A percentile compares a stretch with the other conserved stretches of the same genome.
Conservation (phyloP, 108 stramenopile genomes). For the Cyclotella distinguenda region DNA sequence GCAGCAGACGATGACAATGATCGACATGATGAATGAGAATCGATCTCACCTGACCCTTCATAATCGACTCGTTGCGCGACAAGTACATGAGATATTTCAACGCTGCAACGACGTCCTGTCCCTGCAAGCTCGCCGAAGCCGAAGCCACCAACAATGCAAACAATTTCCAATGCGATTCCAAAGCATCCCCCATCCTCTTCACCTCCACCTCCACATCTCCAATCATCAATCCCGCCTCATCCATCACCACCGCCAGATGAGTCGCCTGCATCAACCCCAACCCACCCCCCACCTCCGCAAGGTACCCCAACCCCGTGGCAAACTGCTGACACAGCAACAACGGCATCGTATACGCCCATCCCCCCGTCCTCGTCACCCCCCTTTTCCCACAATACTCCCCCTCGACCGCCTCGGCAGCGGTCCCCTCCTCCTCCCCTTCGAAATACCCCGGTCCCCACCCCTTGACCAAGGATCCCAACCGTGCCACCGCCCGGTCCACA, state of each 20-base stretch:
- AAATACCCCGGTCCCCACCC: conserved; percentile 79
- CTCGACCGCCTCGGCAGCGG: conserved; percentile 18
- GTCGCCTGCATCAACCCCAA: conserved; percentile 72
- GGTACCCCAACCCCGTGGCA: conserved; percentile 59
- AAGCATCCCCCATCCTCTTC: neutral
- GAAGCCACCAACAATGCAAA: conserved; percentile 40
- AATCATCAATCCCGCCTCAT: conserved; percentile 35
- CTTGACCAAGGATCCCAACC: conserved; percentile 56
- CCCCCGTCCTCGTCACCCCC: conserved; percentile 50
- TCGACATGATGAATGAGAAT: too few species aligned
- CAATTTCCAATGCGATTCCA: conserved; percentile 8
- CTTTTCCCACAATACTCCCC: conserved; percentile 7
- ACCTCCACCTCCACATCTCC: neutral
- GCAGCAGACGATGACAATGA: neutral
- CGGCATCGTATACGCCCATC: conserved; percentile 76
- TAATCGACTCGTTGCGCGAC: conserved; percentile 21
- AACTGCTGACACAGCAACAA: conserved; percentile 76
- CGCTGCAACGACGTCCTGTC: conserved; percentile 33
- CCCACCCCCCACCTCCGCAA: conserved; percentile 64
- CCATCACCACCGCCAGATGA: conserved; percentile 61
- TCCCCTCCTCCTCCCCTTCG: conserved; percentile 46
- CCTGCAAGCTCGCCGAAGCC: conserved; percentile 50
- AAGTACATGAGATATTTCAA: conserved; percentile 45
- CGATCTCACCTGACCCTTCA: conserved; percentile 37
- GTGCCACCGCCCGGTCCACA: conserved; percentile 40